Evolutionary conservation across 192 early-diverging fungal species (phyloP).

Genomic region (Dispira simplex): DNA sequence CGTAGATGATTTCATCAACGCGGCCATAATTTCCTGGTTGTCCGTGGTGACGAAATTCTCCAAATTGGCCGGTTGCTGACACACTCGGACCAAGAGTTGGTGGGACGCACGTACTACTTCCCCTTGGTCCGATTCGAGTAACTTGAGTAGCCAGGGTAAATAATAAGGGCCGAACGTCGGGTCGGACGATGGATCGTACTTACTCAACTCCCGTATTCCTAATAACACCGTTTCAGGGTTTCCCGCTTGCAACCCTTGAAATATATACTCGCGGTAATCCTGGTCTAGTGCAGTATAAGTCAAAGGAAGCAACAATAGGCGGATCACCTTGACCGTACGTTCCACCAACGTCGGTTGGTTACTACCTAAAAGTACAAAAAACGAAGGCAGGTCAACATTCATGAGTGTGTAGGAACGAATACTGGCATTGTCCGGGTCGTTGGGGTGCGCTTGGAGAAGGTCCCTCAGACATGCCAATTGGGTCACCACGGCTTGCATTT

Average conservation of each 20-base stretch:
- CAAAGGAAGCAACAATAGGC: constrained; percentile 23
- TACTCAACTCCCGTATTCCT: too few relatives aligned
- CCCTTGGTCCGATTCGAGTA: not conserved
- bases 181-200: too few relatives aligned
- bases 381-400: constrained; percentile 21
- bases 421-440: too few relatives aligned
- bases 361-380: constrained; percentile 26
- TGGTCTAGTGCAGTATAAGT: constrained; percentile 26
- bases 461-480: too few relatives aligned
- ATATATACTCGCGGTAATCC: constrained; percentile 28
- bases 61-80: not conserved
- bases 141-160: not conserved
- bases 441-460: too few relatives aligned
- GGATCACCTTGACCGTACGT: constrained; percentile 18
- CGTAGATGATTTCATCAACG: constrained; percentile 8
- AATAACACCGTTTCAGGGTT: constrained; percentile 13
- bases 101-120: not conserved
- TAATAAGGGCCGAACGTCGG: not conserved
- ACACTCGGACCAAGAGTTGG: not conserved
- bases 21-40: not conserved
- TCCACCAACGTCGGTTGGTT: constrained; percentile 25
- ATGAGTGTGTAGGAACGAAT: too few relatives aligned
- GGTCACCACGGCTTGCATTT: too few relatives aligned
- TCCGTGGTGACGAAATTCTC: not conserved
- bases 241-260: constrained; percentile 25